These are phyloP conservation scores for Ustilago loliicola DNA, from an alignment of 1,284 basidiomycete genomes.

Conservation along the genomic window DNA sequence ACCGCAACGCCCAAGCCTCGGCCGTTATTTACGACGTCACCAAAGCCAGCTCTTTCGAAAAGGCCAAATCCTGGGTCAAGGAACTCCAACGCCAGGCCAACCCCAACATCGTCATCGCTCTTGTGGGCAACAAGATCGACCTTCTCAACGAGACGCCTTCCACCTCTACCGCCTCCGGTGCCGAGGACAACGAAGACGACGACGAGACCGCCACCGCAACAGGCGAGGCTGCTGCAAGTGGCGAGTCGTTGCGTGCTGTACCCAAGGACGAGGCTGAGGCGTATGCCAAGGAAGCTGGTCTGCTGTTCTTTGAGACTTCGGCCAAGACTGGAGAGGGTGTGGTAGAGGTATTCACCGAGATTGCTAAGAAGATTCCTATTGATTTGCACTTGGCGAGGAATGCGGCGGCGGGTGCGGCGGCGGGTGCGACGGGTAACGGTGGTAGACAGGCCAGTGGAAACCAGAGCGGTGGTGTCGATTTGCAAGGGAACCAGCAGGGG, in stretches of 20 bases:
- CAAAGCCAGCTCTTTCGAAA: constrained; percentile 89
- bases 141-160: constrained; percentile 78
- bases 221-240: constrained; percentile 25
- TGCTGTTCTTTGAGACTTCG: constrained; percentile 97
- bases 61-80: constrained; percentile 99
- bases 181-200: constrained; percentile 51
- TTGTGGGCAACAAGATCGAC: constrained; percentile 77
- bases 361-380: constrained; percentile 68
- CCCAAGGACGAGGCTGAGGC: constrained; percentile 88
- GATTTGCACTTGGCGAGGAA: constrained; percentile 56
- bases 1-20: constrained; percentile 97
- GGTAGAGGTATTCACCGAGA: constrained; percentile 95
- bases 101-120: constrained; percentile 92
- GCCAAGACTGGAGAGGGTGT: constrained; percentile 98
- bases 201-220: constrained; percentile 73
- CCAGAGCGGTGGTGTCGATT: constrained; percentile 48
- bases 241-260: constrained; percentile 58
- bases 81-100: constrained; percentile 98
- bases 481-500: constrained; percentile 42
- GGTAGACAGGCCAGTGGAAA: constrained; percentile 42
- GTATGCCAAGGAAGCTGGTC: constrained; percentile 90
- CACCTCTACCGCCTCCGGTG: constrained; percentile 57
- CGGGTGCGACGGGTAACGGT: constrained; percentile 28
- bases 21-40: constrained; percentile 98
- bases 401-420: constrained; percentile 38